These are phyloP conservation scores for Pachysolen tannophilus DNA, from an alignment of 805 yeast species.

Conservation along the genomic window DNA sequence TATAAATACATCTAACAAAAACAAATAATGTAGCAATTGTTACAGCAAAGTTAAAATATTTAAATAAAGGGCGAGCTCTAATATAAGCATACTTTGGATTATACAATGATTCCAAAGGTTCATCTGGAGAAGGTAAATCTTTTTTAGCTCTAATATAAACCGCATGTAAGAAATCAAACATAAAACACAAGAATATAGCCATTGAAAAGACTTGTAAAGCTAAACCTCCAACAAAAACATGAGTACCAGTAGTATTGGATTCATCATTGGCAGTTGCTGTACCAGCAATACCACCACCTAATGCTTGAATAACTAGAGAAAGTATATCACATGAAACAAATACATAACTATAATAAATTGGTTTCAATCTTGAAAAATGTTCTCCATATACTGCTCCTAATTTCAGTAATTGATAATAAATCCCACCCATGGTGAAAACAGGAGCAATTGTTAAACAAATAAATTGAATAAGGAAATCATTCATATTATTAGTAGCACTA, in stretches of 20 bases:
- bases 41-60: constrained; percentile 35
- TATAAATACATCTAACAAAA: constrained; percentile 61
- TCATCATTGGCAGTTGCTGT: constrained; percentile 24
- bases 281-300: constrained; percentile 72
- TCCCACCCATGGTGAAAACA: constrained; percentile 77
- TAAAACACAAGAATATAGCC: constrained; percentile 46
- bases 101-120: constrained; percentile 23
- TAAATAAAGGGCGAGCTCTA: constrained; percentile 28
- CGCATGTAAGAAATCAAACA: constrained; percentile 36
- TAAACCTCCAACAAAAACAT: constrained; percentile 71
- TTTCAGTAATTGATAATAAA: constrained; percentile 67
- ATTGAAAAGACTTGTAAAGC: constrained; percentile 70
- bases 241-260: constrained; percentile 39
- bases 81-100: constrained; percentile 26
- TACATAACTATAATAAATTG: constrained; percentile 53
- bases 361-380: constrained; percentile 40
- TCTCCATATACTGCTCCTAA: constrained; percentile 54
- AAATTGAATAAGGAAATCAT: constrained; percentile 54
- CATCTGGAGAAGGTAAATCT: constrained; percentile 18
- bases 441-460: constrained; percentile 72
- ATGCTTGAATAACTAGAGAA: constrained; percentile 60
- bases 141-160: constrained; percentile 21
- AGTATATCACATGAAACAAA: constrained; percentile 62
- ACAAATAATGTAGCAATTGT: constrained; percentile 44
- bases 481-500: constrained; percentile 21